A percentile compares a stretch with the other conserved stretches of the same genome.
These are phyloP conservation scores for Rosellinia necatrix DNA, from an alignment of 2,329 filamentous ascomycete genomes.

Conservation along the genomic window DNA sequence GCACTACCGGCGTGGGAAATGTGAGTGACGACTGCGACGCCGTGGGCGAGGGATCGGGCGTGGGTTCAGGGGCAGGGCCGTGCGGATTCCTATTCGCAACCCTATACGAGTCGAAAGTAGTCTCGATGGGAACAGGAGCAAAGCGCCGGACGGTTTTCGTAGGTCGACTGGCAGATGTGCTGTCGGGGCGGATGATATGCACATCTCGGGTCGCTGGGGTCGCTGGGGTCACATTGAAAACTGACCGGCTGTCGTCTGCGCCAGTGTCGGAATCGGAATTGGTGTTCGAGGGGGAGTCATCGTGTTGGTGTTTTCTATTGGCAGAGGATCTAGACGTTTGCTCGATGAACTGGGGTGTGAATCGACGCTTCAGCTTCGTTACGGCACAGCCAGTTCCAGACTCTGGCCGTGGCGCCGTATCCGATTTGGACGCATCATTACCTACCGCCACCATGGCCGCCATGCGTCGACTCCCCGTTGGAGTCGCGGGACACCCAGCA, in stretches of 20 bases:
- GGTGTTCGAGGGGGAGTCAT: neutral
- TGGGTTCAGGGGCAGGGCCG: conserved; percentile 62
- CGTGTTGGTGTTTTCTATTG: conserved; percentile 24
- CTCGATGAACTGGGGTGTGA: conserved; percentile 43
- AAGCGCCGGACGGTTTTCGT: conserved; percentile 56
- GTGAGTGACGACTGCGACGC: conserved; percentile 48
- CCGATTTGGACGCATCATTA: conserved; percentile 37
- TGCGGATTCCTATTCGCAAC: conserved; percentile 46
- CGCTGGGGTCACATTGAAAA: conserved; percentile 27
- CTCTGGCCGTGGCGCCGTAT: conserved; percentile 20
- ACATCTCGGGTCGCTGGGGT: conserved; percentile 40
- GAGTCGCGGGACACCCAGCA: neutral
- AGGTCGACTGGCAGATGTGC: conserved; percentile 28
- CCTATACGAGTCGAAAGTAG: conserved; percentile 65
- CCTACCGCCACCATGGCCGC: conserved; percentile 32
- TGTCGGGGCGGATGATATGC: conserved; percentile 37
- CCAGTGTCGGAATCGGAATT: neutral
- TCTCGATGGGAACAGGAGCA: conserved; percentile 73
- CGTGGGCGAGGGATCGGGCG: conserved; percentile 58
- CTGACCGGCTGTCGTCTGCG: neutral
- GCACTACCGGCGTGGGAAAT: conserved; percentile 26
- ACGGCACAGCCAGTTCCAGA: conserved; percentile 20
- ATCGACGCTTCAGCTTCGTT: conserved; percentile 40
- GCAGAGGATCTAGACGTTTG: conserved; percentile 39
- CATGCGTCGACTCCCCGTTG: conserved; percentile 6